Base-by-base conservation (phyloP, 2,329 filamentous ascomycete genomes). In the Ceratocystis destructans region DNA sequence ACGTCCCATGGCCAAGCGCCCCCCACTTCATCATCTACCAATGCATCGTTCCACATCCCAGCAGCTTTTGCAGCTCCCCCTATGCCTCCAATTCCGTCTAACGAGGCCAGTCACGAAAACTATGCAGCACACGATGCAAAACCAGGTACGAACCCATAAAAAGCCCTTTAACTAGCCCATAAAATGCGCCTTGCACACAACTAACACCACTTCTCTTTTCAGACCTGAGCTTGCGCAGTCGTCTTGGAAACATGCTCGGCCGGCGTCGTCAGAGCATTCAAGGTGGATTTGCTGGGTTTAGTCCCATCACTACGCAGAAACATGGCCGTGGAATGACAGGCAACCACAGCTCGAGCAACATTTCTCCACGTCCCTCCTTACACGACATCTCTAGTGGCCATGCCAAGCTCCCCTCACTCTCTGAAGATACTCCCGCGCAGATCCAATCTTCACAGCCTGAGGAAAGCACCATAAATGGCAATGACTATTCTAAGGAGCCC, bases 241-340 rank as follows among this genome's bases (percentile, higher is more conserved):
- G 86, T 66, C 80, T 90, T 64, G 87, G 87, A 17, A 89, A 87
- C 12, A 86, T 89, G 77, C 80, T 89, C 57, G 82, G 83, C 33
- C 80, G 85, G 25, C 78, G 85, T 68, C 79, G 86, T 48, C 85
- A 88, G 73, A 89, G 86, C 73, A 78, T 88, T 66, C 79, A 89
- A 74, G 80, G 80, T 69, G 77, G 86, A 53, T 87, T 82, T 72
- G 82, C 77, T 67, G 78, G 86, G 55, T 87, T 82, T 72, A 82
- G 78, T 67, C 81, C 77, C 73, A 78, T 80, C 70, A 86, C 80
- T 0, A 79, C 82, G 1, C 76, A 78, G 45, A 86, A 83, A 73
- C 77, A 79, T 22, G 71, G 83, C 46, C 82, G 87, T 64, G 77
- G 77, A 61, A 78, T 84, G 33, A 83, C 82, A 70, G 86, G 83